Percentiles rank a stretch among this genome's conserved stretches.
Evolutionary conservation across 1,139 yeast species (phyloP).

Genomic region (Nadsonia starkeyi-henricii): DNA sequence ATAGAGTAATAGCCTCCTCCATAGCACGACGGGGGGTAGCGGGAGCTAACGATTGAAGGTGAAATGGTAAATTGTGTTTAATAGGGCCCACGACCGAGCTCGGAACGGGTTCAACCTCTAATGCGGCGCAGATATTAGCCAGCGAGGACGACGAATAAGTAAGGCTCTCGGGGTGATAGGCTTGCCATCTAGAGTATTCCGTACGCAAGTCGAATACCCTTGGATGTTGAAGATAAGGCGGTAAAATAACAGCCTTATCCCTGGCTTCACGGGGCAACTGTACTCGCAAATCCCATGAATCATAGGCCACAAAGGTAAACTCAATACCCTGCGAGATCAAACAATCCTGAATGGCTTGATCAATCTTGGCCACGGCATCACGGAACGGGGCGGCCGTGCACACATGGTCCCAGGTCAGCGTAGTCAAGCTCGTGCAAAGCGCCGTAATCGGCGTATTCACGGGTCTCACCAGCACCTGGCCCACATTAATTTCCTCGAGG

Average conservation of each 20-base stretch:
- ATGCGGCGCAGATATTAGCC: constrained; percentile 41
- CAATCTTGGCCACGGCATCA: constrained; percentile 46
- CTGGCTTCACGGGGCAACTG: constrained; percentile 71
- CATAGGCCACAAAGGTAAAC: constrained; percentile 54
- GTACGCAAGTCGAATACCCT: constrained; percentile 60
- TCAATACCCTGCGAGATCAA: constrained; percentile 33
- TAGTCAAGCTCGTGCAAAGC: constrained; percentile 34
- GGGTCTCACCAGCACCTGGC: constrained; percentile 40
- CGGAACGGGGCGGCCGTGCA: constrained; percentile 35
- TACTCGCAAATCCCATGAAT: constrained; percentile 58
- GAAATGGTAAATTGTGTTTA: constrained; percentile 6
- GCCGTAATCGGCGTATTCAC: constrained; percentile 56
- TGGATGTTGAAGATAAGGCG: constrained; percentile 64
- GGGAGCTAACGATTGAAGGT: constrained; percentile 10
- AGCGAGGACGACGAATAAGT: constrained; percentile 38
- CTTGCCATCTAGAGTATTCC: constrained; percentile 64
- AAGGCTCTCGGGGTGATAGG: constrained; percentile 46
- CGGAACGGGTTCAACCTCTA: constrained; percentile 35
- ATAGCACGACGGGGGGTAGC: constrained; percentile 25
- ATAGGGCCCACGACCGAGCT: constrained; percentile 6
- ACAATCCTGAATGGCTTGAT: constrained; percentile 33
- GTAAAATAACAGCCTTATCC: constrained; percentile 59
- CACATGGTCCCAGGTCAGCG: constrained; percentile 52
- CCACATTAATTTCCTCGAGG: constrained; percentile 16
- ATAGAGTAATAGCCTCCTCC: constrained; percentile 29